Percentiles rank a stretch among this genome's conserved stretches.
These are phyloP conservation scores for Climacium dendroides DNA, from an alignment of 225 moss, liverwort and hornwort species.

Conservation along the genomic window DNA sequence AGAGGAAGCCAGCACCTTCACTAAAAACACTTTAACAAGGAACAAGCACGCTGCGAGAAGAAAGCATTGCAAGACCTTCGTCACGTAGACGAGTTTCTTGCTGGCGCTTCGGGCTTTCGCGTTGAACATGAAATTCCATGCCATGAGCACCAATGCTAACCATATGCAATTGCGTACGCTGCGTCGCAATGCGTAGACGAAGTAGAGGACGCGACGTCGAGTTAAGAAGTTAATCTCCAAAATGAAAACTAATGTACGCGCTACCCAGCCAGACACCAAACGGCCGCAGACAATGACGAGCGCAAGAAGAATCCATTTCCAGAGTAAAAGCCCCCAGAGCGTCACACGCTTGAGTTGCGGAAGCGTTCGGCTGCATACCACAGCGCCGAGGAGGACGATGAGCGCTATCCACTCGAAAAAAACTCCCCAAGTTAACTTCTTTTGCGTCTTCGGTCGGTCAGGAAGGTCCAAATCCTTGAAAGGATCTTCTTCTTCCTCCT, in stretches of 20 bases:
- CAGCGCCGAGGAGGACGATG: slow-evolving; percentile 25
- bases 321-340: slow-evolving; percentile 46
- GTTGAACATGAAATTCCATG: slow-evolving; percentile 79
- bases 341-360: background rate
- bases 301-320: slow-evolving; percentile 70
- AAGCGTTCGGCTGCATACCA: slow-evolving; percentile 22
- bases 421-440: slow-evolving; percentile 23
- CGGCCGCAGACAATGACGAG: slow-evolving; percentile 75
- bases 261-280: slow-evolving; percentile 62
- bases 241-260: slow-evolving; percentile 45
- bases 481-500: slow-evolving; percentile 81
- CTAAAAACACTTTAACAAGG: slow-evolving; percentile 62
- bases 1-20: slow-evolving; percentile 78
- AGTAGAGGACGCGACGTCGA: slow-evolving; percentile 79
- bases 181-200: slow-evolving; percentile 70
- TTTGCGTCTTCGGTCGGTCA: slow-evolving; percentile 18
- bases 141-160: slow-evolving; percentile 74
- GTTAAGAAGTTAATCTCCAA: slow-evolving; percentile 78
- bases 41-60: slow-evolving; percentile 52
- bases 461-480: slow-evolving; percentile 70
- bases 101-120: slow-evolving; percentile 37
- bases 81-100: slow-evolving; percentile 51
- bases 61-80: slow-evolving; percentile 63
- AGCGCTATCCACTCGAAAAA: slow-evolving; percentile 44
- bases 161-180: slow-evolving; percentile 81